A percentile compares a stretch with the other conserved stretches of the same genome.
Evolutionary conservation across 2,329 filamentous ascomycete species (phyloP).

Genomic region (Metarhizium sp.): DNA sequence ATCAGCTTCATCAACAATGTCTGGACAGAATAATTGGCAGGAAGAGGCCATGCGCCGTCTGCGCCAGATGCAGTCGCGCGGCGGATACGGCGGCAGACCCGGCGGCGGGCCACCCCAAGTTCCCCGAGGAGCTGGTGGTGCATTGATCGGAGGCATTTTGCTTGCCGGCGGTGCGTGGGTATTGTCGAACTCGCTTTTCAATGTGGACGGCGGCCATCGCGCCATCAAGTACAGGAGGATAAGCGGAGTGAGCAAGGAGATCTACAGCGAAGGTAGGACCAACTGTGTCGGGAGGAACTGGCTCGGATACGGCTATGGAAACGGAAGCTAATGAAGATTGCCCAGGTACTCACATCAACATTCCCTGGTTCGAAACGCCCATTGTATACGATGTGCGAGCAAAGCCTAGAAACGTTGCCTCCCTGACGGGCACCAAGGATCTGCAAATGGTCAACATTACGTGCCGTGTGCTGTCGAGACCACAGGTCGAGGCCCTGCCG

Average conservation of each 20-base stretch:
- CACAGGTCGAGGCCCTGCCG: slow-evolving; percentile 77
- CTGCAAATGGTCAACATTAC: slow-evolving; percentile 99
- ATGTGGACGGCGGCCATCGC: slow-evolving; percentile 95
- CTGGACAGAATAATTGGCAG: slow-evolving; percentile 30
- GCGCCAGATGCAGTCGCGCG: slow-evolving; percentile 36
- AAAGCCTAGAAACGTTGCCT: slow-evolving; percentile 92
- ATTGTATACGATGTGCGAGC: slow-evolving; percentile 97
- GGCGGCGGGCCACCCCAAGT: slow-evolving; percentile 28
- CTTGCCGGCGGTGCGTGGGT: slow-evolving; percentile 40
- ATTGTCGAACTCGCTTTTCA: slow-evolving; percentile 56
- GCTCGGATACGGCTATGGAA: not conserved
- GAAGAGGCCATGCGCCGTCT: slow-evolving; percentile 43
- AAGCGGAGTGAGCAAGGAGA: slow-evolving; percentile 90
- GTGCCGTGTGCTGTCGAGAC: slow-evolving; percentile 93
- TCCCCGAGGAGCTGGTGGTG: slow-evolving; percentile 29
- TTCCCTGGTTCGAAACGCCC: slow-evolving; percentile 96
- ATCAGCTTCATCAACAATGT: slow-evolving; percentile 15
- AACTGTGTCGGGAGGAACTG: not conserved
- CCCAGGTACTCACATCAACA: slow-evolving; percentile 81
- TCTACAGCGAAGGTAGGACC: slow-evolving; percentile 80
- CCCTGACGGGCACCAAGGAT: slow-evolving; percentile 96
- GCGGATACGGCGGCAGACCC: slow-evolving; percentile 31
- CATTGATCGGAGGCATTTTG: slow-evolving; percentile 31
- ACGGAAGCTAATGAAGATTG: slow-evolving; percentile 6
- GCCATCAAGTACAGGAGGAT: slow-evolving; percentile 96